Percentiles rank a stretch among this genome's conserved stretches.
phyloP scores from a whole-genome alignment of 1,284 basidiomycete species.

The Jaminaea rosea region DNA sequence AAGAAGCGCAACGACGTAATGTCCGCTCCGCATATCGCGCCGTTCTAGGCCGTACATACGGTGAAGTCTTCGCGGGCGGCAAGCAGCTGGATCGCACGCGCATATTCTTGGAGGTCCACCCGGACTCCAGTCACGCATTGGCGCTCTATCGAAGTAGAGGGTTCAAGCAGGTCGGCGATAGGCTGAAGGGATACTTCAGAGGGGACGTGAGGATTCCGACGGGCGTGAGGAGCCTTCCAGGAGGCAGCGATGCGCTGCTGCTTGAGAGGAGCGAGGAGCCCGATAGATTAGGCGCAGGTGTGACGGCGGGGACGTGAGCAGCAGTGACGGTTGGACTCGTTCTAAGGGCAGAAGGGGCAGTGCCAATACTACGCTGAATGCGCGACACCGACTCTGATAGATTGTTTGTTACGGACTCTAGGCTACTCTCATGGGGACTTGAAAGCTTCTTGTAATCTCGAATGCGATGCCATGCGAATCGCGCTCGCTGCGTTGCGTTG shows the following conservation, averaged over 20 bases:
- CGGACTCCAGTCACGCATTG: constrained; percentile 22
- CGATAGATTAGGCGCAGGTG: too few species aligned
- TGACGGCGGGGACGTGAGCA: too few species aligned
- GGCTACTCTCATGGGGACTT: too few species aligned
- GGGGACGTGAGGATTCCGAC: constrained; percentile 29
- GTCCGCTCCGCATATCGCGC: background rate
- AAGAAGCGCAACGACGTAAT: constrained; percentile 16
- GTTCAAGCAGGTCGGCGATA: constrained; percentile 11
- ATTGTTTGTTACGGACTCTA: too few species aligned
- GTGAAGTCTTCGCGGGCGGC: background rate
- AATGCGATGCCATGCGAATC: too few species aligned
- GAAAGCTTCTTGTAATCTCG: too few species aligned
- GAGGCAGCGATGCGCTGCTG: constrained; percentile 32
- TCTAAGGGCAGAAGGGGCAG: too few species aligned
- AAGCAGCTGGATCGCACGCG: constrained; percentile 12
- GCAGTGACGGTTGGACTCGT: too few species aligned
- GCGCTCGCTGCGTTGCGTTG: too few species aligned
- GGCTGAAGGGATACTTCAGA: constrained; percentile 19
- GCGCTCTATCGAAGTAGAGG: constrained; percentile 19
- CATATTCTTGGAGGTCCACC: constrained; percentile 28
- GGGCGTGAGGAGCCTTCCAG: constrained; percentile 15
- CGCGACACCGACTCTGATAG: too few species aligned
- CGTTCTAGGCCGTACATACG: background rate
- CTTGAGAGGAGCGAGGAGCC: constrained; percentile 16
- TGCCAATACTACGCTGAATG: too few species aligned